Conservation (phyloP, 495 filamentous ascomycete genomes). For the Chaetomium cochliodes region DNA sequence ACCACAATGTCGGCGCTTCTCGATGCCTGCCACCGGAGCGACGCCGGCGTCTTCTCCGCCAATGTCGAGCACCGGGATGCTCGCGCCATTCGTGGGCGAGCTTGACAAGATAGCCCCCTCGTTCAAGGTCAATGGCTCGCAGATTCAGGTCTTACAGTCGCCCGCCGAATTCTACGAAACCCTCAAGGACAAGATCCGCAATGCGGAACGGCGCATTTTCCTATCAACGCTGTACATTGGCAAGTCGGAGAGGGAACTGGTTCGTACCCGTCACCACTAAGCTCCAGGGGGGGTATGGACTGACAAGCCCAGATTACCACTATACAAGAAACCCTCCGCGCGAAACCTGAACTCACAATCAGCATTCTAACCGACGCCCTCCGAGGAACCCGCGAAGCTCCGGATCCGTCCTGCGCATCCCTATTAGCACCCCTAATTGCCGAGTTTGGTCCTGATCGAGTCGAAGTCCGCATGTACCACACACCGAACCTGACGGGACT, state of each 20-base stretch:
- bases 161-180: conserved; percentile 84
- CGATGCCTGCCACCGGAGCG: conserved; percentile 39
- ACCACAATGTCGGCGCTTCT: conserved; percentile 44
- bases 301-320: conserved; percentile 62
- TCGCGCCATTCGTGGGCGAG: conserved; percentile 71
- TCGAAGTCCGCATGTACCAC: conserved; percentile 96
- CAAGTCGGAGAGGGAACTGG: conserved; percentile 86
- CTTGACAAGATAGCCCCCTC: conserved; percentile 85
- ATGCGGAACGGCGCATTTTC: conserved; percentile 77
- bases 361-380: conserved; percentile 93
- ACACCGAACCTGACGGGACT: conserved; percentile 91
- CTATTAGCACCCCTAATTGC: conserved; percentile 75
- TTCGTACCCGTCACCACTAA: conserved; percentile 32
- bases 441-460: conserved; percentile 81
- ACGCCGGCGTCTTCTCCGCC: conserved; percentile 23
- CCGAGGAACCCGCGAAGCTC: conserved; percentile 86
- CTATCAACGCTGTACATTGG: conserved; percentile 95
- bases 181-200: conserved; percentile 81
- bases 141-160: conserved; percentile 73
- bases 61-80: conserved; percentile 42
- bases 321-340: conserved; percentile 68
- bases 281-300: neutral
- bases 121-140: conserved; percentile 79
- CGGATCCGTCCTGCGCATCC: conserved; percentile 84
- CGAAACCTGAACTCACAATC: conserved; percentile 74